Base-by-base conservation (phyloP, 1,284 basidiomycete species). In the Sporisorium iseilematis-ciliati region DNA sequence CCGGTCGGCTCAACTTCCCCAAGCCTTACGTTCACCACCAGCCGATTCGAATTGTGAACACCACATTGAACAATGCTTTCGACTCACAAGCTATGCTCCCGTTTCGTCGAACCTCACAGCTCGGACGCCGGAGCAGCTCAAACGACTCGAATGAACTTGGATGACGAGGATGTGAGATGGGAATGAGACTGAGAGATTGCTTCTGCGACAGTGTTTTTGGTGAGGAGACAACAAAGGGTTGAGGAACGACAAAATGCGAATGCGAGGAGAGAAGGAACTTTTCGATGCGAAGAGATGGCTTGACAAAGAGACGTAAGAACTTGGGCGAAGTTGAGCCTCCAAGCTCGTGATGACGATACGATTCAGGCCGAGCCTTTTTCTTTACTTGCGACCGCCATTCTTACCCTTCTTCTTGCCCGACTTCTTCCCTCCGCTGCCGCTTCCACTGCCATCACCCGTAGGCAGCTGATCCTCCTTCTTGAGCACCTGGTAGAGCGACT, bases 381-480 rank as follows among this genome's bases (percentile, higher is more conserved):
- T 20, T 50, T 25, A 68, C 59, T 68, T 73, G 56, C 49, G 56
- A 25, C 57, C 64, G 5, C 52, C 41, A 8, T 51, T 56, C 42
- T 62, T 64, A 20, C 31, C 38, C 59, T 68, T 68, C 52, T 66
- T 75, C 49, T 69, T 75, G 16, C 59, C 51, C 38, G 48, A 7
- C 58, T 66, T 62, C 56, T 69, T 65, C 0, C 25, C 57, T 40
- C 48, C 65, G 25, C 16, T 50, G 31, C 42, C 45, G 7, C 20
- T 45, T 2, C 48, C 54, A n/a, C 20, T 35, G 23, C 49, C 35
- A 38, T 29, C 52, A 16, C 35, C 35, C 12, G 35, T 38, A 38
- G 66, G 66, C 40, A 74, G 35, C 59, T 71, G 52, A 29, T 66
- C 61, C n/a, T 75, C 75, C 50, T 72, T 71, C 57, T 74, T 74